These are phyloP conservation scores for Bruguiera gymnorhiza DNA, from an alignment of 345 rosid species.

Conservation along the genomic window DNA sequence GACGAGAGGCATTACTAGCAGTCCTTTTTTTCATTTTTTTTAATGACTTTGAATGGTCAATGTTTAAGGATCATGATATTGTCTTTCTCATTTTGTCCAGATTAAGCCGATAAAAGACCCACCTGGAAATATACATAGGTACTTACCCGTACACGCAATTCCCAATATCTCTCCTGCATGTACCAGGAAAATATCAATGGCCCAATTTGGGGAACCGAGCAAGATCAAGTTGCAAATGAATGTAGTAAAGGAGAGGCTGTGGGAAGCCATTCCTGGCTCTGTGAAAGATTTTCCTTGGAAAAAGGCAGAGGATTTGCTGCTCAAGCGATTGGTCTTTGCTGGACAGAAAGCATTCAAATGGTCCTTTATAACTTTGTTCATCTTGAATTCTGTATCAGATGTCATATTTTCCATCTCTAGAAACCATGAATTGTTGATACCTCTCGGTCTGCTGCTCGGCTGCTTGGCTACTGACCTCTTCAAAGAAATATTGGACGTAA, in stretches of 20 bases:
- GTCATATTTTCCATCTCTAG: slow-evolving; percentile 32
- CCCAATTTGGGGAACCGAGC: slow-evolving; percentile 33
- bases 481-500: slow-evolving; percentile 31
- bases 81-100: slow-evolving; percentile 12
- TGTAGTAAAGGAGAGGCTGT: slow-evolving; percentile 27
- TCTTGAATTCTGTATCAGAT: slow-evolving; percentile 37
- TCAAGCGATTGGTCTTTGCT: slow-evolving; percentile 20
- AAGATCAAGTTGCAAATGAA: slow-evolving; percentile 23
- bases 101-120: slow-evolving; percentile 24
- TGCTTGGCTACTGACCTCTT: slow-evolving; percentile 38
- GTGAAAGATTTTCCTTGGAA: slow-evolving; percentile 47
- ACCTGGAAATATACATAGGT: slow-evolving; percentile 13
- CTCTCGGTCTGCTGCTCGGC: slow-evolving; percentile 48
- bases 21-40: not conserved
- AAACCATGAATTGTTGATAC: slow-evolving; percentile 43
- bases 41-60: not conserved
- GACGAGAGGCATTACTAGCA: not conserved
- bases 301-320: slow-evolving; percentile 29
- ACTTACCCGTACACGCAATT: not conserved
- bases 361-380: slow-evolving; percentile 25
- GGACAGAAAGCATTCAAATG: slow-evolving; percentile 41
- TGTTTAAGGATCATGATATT: not conserved
- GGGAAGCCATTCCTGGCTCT: slow-evolving; percentile 27
- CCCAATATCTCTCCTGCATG: slow-evolving; percentile 8
- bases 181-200: slow-evolving; percentile 21